A percentile compares a stretch with the other conserved stretches of the same genome.
These are phyloP conservation scores for Thymus mandschuricus DNA, from an alignment of 257 asterid genomes.

Conservation along the genomic window DNA sequence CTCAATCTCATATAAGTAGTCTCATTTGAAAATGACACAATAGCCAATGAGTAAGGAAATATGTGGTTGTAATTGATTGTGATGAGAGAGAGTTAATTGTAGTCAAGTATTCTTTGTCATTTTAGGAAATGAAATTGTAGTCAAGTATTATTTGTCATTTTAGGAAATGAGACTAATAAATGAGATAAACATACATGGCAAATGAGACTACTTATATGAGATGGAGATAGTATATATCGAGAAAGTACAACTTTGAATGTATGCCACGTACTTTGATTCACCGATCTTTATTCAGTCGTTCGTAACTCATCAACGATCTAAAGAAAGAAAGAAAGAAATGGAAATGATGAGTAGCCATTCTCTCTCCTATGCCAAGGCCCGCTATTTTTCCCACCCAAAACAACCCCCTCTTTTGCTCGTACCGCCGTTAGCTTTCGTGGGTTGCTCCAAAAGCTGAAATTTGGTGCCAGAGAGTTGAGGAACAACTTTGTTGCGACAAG, in stretches of 20 bases:
- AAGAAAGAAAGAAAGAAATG: conserved; percentile 16
- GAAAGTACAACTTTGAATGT: conserved; percentile 27
- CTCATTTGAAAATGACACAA: no score
- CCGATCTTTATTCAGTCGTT: not conserved
- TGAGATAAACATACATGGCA: no score
- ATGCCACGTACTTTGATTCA: conserved; percentile 33
- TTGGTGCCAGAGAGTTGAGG: conserved; percentile 44
- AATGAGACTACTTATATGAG: no score
- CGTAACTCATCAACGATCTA: not conserved
- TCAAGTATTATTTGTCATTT: no score
- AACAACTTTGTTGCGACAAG: conserved; percentile 47
- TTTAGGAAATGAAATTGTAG: no score
- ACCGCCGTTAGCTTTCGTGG: conserved; percentile 51
- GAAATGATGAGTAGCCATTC: conserved; percentile 33
- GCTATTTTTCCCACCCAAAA: conserved; percentile 30
- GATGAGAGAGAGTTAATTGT: no score
- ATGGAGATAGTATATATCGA: not conserved
- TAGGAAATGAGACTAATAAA: no score
- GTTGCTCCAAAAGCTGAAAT: conserved; percentile 50
- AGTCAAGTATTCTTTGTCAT: no score
- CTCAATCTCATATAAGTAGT: not conserved
- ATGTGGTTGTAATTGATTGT: no score
- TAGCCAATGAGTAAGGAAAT: no score
- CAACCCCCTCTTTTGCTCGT: conserved; percentile 31
- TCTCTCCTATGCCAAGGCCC: conserved; percentile 35